Conservation (phyloP, 139 green algal genomes). For the Pleodorina starrii region DNA sequence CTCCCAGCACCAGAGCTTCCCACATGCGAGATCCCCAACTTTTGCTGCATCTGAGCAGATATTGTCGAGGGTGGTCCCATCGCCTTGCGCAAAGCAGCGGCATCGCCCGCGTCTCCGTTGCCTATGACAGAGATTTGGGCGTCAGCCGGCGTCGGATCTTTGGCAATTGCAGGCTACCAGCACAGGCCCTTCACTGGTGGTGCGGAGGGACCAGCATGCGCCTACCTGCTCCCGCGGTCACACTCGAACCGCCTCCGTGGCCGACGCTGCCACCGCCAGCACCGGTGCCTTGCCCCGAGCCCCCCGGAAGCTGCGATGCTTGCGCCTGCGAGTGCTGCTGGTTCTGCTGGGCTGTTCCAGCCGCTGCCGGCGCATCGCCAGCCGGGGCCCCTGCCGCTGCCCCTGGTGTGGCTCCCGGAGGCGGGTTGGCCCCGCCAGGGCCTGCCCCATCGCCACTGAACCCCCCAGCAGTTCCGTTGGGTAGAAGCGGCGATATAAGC, state of each 20-base stretch:
- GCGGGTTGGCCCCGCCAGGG: not conserved
- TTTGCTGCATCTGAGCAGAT: conserved; percentile 48
- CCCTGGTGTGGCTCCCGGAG: not conserved
- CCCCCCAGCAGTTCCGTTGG: not conserved
- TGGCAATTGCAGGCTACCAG: no score
- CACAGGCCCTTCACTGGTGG: no score
- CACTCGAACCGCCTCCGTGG: not conserved
- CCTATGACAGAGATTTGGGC: no score
- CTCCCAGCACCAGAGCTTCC: no score
- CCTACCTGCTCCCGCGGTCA: not conserved
- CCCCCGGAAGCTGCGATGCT: not conserved
- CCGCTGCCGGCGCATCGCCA: not conserved
- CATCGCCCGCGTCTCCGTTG: not conserved
- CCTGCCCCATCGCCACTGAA: conserved; percentile 16
- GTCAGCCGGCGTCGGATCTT: no score
- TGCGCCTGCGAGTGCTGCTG: conserved; percentile 4
- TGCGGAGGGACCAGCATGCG: no score
- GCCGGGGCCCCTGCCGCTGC: not conserved
- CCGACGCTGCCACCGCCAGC: not conserved
- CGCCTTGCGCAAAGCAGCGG: not conserved
- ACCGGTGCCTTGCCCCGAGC: not conserved
- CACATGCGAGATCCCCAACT: conserved; percentile 11
- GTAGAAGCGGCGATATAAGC: conserved; percentile 30
- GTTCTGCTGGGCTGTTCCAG: not conserved
- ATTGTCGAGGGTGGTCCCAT: conserved; percentile 42